These are phyloP conservation scores for Cercophora sp. DNA, from an alignment of 495 filamentous ascomycete species.

Conservation along the genomic window DNA sequence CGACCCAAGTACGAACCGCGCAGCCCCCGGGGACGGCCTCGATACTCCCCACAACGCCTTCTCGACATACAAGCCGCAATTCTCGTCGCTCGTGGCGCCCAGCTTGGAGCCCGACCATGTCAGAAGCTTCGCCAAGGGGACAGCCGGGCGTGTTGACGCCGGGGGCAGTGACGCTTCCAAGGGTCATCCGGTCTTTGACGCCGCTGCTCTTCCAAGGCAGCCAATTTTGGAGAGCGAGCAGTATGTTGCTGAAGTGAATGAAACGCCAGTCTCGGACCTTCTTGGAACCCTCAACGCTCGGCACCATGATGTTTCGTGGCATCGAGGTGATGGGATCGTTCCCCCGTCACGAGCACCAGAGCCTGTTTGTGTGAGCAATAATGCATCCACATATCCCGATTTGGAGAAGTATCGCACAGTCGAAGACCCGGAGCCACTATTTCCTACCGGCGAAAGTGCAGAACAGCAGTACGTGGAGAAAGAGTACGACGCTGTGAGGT, in stretches of 20 bases:
- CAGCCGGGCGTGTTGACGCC: no score
- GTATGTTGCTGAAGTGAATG: constrained; percentile 25
- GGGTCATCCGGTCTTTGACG: no score
- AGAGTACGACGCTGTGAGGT: constrained; percentile 21
- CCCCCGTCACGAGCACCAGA: no score
- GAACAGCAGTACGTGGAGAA: constrained; percentile 19
- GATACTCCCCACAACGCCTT: constrained; percentile 34
- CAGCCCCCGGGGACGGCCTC: constrained; percentile 10
- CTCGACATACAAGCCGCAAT: constrained; percentile 38
- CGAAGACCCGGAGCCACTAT: background rate
- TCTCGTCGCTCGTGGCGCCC: constrained; percentile 24
- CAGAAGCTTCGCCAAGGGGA: no score
- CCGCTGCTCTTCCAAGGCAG: constrained; percentile 24
- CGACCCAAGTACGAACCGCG: background rate
- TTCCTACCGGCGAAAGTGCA: background rate
- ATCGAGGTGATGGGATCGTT: constrained; percentile 16
- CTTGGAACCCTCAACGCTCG: constrained; percentile 13
- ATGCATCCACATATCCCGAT: background rate
- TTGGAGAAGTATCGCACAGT: background rate
- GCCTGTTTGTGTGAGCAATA: no score
- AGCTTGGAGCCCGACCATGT: no score
- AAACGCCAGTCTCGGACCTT: background rate
- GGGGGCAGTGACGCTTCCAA: no score
- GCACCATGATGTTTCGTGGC: constrained; percentile 23
- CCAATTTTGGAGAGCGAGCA: constrained; percentile 26